Percentiles rank a stretch among this genome's conserved stretches.
These are phyloP conservation scores for Gremmenia infestans DNA, from an alignment of 2,329 filamentous ascomycete species.

Conservation along the genomic window DNA sequence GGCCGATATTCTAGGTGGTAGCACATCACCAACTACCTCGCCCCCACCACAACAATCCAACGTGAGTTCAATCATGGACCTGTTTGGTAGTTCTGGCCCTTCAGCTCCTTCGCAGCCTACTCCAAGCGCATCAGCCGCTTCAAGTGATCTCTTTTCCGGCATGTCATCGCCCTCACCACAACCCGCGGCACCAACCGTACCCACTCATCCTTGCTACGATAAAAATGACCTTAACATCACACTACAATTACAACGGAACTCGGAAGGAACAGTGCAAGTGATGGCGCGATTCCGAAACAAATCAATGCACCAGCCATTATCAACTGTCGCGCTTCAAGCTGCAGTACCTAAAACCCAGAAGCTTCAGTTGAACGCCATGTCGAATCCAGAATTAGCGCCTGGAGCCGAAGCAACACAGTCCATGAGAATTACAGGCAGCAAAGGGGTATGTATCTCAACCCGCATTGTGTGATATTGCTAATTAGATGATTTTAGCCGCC, in stretches of 20 bases:
- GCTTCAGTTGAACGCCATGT: slow-evolving; percentile 86
- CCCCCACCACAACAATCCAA: slow-evolving; percentile 52
- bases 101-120: slow-evolving; percentile 34
- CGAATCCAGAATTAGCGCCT: slow-evolving; percentile 67
- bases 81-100: slow-evolving; percentile 58
- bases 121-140: slow-evolving; percentile 41
- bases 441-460: slow-evolving; percentile 57
- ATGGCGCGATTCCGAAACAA: slow-evolving; percentile 79
- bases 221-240: slow-evolving; percentile 79
- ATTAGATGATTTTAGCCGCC: slow-evolving; percentile 52
- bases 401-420: slow-evolving; percentile 82
- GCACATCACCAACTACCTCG: slow-evolving; percentile 44
- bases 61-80: slow-evolving; percentile 78
- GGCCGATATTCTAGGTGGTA: slow-evolving; percentile 83
- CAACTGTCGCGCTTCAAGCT: slow-evolving; percentile 79
- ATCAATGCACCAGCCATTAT: slow-evolving; percentile 59
- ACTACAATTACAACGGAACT: slow-evolving; percentile 78
- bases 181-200: slow-evolving; percentile 40
- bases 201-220: slow-evolving; percentile 70
- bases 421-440: slow-evolving; percentile 81
- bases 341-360: slow-evolving; percentile 97
- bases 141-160: slow-evolving; percentile 45
- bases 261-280: slow-evolving; percentile 74
- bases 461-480: slow-evolving; percentile 3
- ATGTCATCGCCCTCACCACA: slow-evolving; percentile 46